A percentile compares a stretch with the other conserved stretches of the same genome.
phyloP scores from a whole-genome alignment of 192 early-diverging fungal genomes.

The Coemansia sp. region DNA sequence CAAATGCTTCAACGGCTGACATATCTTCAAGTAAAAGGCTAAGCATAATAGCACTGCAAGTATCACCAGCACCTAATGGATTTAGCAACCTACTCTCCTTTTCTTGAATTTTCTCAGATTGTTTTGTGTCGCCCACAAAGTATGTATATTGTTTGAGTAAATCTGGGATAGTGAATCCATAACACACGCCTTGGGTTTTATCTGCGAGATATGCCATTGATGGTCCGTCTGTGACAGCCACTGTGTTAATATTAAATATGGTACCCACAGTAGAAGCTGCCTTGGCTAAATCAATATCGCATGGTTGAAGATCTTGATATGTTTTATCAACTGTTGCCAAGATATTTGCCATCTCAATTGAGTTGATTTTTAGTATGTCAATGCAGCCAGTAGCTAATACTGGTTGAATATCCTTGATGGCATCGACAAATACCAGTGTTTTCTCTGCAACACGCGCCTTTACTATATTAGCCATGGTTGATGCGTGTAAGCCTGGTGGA shows the following conservation, averaged over 20 bases:
- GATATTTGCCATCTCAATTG: slow-evolving; percentile 16
- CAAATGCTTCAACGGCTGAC: slow-evolving; percentile 31
- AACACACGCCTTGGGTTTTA: background rate
- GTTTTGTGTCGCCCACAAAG: slow-evolving; percentile 4
- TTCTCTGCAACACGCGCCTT: background rate
- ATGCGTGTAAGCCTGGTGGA: slow-evolving; percentile 18
- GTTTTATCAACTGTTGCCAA: background rate
- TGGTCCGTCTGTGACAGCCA: slow-evolving; percentile 41
- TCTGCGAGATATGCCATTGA: slow-evolving; percentile 21
- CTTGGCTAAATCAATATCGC: slow-evolving; percentile 3
- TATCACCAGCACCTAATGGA: slow-evolving; percentile 47
- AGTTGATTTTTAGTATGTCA: slow-evolving; percentile 38
- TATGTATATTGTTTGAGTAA: slow-evolving; percentile 13
- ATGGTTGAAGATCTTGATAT: background rate
- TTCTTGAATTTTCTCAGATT: background rate
- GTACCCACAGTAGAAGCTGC: slow-evolving; percentile 9
- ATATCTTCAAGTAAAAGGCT: slow-evolving; percentile 20
- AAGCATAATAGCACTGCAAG: slow-evolving; percentile 42
- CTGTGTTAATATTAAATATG: slow-evolving; percentile 4
- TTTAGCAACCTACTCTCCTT: slow-evolving; percentile 19
- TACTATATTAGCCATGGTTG: slow-evolving; percentile 14
- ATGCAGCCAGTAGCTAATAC: slow-evolving; percentile 20
- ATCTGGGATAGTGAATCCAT: slow-evolving; percentile 25
- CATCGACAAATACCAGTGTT: slow-evolving; percentile 36
- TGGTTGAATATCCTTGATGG: slow-evolving; percentile 27